Conservation (phyloP, 768 basidiomycete genomes). For the Leccinum truebloodii region DNA sequence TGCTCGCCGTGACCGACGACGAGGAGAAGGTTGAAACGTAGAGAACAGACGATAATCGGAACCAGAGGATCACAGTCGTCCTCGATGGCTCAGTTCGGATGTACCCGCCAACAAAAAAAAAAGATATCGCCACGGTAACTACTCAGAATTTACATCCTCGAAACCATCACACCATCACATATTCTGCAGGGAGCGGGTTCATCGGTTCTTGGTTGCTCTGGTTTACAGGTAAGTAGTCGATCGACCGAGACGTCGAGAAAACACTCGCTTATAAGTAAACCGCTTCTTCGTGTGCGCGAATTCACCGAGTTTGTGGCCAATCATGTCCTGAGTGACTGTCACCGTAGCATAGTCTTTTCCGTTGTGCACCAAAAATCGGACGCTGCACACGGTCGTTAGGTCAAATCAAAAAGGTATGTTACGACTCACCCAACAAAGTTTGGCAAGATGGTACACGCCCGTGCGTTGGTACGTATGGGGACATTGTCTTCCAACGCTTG, state of each 20-base stretch:
- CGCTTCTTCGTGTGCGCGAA: conserved; percentile 89
- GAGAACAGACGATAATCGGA: not conserved
- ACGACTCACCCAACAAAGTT: conserved; percentile 88
- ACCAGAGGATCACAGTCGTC: not conserved
- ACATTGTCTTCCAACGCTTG: conserved; percentile 78
- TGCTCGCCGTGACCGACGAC: conserved; percentile 10
- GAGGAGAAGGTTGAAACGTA: not conserved
- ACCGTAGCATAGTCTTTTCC: conserved; percentile 90
- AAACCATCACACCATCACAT: not conserved
- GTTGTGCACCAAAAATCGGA: conserved; percentile 92
- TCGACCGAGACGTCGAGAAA: not conserved
- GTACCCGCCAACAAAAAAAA: conserved; percentile 26
- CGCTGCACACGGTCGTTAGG: conserved; percentile 40
- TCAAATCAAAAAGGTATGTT: not conserved
- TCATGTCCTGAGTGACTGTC: conserved; percentile 92
- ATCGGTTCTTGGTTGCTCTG: not conserved
- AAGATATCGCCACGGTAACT: conserved; percentile 35
- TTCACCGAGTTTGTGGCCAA: conserved; percentile 97
- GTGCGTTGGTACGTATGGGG: conserved; percentile 86
- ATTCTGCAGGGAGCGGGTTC: not conserved
- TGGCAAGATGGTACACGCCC: conserved; percentile 91
- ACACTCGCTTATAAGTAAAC: conserved; percentile 80
- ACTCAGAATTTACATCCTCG: not conserved
- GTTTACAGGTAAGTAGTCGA: not conserved
- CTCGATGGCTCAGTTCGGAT: conserved; percentile 24